A percentile compares a stretch with the other conserved stretches of the same genome.
phyloP scores from a whole-genome alignment of 768 basidiomycete genomes.

The Tricholomella constricta region DNA sequence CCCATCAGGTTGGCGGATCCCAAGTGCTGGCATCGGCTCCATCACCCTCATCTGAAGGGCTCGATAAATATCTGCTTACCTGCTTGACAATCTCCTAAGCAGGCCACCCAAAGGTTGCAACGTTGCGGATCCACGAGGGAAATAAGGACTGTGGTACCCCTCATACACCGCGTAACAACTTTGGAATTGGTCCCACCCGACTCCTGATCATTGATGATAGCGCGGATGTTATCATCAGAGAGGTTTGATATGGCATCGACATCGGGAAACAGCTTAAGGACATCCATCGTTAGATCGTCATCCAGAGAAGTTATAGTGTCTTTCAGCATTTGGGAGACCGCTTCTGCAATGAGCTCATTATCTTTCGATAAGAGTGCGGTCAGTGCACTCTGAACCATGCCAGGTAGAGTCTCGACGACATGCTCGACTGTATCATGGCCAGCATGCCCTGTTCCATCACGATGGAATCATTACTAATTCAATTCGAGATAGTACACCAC shows the following conservation, averaged over 20 bases:
- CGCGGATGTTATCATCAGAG: slow-evolving; percentile 40
- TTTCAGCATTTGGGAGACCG: slow-evolving; percentile 34
- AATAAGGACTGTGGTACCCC: slow-evolving; percentile 52
- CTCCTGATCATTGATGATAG: slow-evolving; percentile 41
- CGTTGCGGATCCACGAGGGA: slow-evolving; percentile 44
- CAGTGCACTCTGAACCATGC: slow-evolving; percentile 30
- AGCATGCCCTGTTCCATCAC: slow-evolving; percentile 37
- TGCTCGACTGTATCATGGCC: slow-evolving; percentile 51
- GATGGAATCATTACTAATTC: neutral
- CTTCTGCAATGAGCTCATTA: slow-evolving; percentile 2
- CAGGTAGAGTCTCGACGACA: slow-evolving; percentile 33
- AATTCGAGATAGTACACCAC: slow-evolving; percentile 8
- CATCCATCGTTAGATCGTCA: slow-evolving; percentile 33
- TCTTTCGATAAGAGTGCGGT: slow-evolving; percentile 9
- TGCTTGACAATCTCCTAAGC: slow-evolving; percentile 58
- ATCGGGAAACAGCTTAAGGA: slow-evolving; percentile 46
- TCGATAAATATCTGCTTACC: slow-evolving; percentile 33
- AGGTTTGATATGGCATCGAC: slow-evolving; percentile 30
- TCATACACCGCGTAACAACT: slow-evolving; percentile 47
- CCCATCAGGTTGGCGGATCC: slow-evolving; percentile 31
- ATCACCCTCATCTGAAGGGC: neutral
- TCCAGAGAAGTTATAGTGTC: slow-evolving; percentile 42
- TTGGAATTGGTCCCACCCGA: slow-evolving; percentile 32
- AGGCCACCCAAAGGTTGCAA: slow-evolving; percentile 55
- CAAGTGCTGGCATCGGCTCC: slow-evolving; percentile 38